phyloP scores from a whole-genome alignment of 257 asterid species.

The Lithospermum erythrorhizon region DNA sequence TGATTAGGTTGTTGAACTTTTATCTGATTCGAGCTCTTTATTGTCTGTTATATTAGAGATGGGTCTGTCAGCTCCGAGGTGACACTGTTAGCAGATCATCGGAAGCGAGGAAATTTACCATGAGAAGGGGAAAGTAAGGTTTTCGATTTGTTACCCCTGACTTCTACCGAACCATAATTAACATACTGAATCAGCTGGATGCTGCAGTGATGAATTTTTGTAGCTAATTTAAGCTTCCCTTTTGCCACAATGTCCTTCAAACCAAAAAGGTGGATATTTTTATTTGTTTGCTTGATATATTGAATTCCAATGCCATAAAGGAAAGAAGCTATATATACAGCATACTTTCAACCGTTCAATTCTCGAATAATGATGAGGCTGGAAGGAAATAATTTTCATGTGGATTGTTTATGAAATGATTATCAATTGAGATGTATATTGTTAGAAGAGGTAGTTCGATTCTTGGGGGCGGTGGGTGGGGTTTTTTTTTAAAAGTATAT shows the following conservation, averaged over 20 bases:
- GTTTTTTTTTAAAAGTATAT: no score
- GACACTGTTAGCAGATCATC: conserved; percentile 35
- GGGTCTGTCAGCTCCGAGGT: conserved; percentile 89
- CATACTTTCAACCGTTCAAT: no score
- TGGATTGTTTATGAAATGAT: no score
- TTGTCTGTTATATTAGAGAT: conserved; percentile 59
- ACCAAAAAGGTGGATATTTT: no score
- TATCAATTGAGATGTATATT: no score
- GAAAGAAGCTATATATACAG: no score
- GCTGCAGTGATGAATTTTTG: not conserved
- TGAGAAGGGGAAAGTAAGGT: conserved; percentile 21
- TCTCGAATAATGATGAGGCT: no score
- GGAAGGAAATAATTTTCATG: no score
- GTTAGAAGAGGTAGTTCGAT: no score
- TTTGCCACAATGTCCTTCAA: conserved; percentile 4
- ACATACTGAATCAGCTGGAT: not conserved
- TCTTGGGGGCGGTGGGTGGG: no score
- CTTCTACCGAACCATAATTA: not conserved
- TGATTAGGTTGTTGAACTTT: not conserved
- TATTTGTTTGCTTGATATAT: no score
- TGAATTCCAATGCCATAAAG: no score
- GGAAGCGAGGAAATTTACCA: conserved; percentile 11
- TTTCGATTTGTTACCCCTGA: conserved; percentile 9
- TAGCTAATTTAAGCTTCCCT: conserved; percentile 5
- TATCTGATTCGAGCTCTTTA: conserved; percentile 36